A percentile compares a stretch with the other conserved stretches of the same genome.
Evolutionary conservation across 139 green algal species (phyloP).

Genomic region (Trebouxia sp.): DNA sequence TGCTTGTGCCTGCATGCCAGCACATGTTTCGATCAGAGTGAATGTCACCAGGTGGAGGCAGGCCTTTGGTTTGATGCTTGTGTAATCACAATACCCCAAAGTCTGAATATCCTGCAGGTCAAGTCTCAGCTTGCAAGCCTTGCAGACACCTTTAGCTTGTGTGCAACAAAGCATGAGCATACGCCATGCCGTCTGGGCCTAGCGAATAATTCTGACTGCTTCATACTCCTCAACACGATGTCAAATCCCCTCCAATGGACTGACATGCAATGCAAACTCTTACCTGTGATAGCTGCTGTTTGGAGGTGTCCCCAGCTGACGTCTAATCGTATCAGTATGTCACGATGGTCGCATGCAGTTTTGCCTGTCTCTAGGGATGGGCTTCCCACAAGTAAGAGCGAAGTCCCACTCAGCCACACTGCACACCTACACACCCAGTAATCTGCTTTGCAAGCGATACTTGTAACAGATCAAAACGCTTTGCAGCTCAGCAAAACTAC

Average conservation of each 20-base stretch:
- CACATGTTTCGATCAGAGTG: neutral
- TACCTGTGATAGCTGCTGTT: neutral
- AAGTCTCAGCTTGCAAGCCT: too few relatives aligned
- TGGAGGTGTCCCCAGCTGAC: neutral
- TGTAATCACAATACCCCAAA: too few relatives aligned
- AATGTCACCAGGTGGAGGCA: neutral
- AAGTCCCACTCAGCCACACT: conserved; percentile 5
- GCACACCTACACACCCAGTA: neutral
- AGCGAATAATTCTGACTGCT: too few relatives aligned
- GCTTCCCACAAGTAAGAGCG: neutral
- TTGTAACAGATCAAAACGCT: too few relatives aligned
- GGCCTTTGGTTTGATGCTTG: too few relatives aligned
- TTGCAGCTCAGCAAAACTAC: too few relatives aligned
- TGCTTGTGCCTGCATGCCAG: neutral
- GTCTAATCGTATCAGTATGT: neutral
- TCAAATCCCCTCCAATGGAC: too few relatives aligned
- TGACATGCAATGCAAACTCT: neutral
- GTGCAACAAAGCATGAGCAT: too few relatives aligned
- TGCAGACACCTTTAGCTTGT: too few relatives aligned
- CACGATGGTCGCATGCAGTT: neutral
- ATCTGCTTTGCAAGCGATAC: neutral
- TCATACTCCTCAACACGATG: too few relatives aligned
- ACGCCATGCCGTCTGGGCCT: too few relatives aligned
- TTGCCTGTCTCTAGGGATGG: neutral
- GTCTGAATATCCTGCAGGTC: too few relatives aligned